These are phyloP conservation scores for Isabelozyma pseudorhagii DNA, from an alignment of 805 yeast genomes.

Conservation along the genomic window DNA sequence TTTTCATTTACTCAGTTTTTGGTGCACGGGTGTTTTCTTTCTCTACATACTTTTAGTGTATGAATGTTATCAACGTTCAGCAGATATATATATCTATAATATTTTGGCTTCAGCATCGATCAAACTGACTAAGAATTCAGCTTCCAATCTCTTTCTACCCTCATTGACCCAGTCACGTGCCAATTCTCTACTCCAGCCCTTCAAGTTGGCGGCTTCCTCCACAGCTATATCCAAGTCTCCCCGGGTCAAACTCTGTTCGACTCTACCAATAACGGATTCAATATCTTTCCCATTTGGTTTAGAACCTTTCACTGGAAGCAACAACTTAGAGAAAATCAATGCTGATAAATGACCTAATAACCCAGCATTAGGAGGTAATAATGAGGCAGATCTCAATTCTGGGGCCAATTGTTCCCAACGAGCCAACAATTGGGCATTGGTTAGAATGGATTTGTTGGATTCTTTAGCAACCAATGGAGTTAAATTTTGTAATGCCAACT, in stretches of 20 bases:
- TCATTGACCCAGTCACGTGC: constrained; percentile 91
- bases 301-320: constrained; percentile 75
- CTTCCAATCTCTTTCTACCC: constrained; percentile 85
- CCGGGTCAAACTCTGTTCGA: constrained; percentile 66
- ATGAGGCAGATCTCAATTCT: constrained; percentile 82
- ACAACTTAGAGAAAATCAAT: constrained; percentile 65
- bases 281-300: constrained; percentile 76
- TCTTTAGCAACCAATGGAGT: constrained; percentile 32
- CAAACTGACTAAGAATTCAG: constrained; percentile 71
- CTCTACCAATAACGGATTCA: constrained; percentile 85
- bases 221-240: constrained; percentile 86
- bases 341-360: constrained; percentile 88
- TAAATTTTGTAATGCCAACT: constrained; percentile 31
- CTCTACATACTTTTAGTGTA: neutral
- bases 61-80: neutral
- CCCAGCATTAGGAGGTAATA: constrained; percentile 95
- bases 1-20: neutral
- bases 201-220: constrained; percentile 83
- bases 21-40: neutral
- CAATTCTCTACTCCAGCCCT: constrained; percentile 89
- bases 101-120: constrained; percentile 61
- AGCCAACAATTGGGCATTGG: constrained; percentile 72
- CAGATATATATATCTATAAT: constrained; percentile 12
- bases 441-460: constrained; percentile 55
- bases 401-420: constrained; percentile 80